Percentiles rank a stretch among this genome's conserved stretches.
Conservation (phyloP, 1,284 basidiomycete species). For the Grifola frondosa region DNA sequence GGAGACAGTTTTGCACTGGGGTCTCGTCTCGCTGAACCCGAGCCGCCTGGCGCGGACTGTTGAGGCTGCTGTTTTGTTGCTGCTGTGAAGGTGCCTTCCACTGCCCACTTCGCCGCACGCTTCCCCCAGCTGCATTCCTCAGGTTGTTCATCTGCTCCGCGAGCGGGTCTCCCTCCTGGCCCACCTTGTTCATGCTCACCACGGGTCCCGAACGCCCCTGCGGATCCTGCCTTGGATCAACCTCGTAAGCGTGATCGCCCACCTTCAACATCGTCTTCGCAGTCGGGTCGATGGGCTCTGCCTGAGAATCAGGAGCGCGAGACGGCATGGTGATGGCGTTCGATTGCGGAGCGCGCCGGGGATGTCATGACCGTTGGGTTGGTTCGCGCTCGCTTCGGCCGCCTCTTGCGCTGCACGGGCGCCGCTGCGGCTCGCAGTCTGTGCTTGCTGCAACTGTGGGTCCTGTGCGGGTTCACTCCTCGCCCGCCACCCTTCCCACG, state of each 20-base stretch:
- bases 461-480: conserved; percentile 11
- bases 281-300: conserved; percentile 55
- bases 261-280: conserved; percentile 65
- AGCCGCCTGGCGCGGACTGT: conserved; percentile 21
- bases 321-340: conserved; percentile 13
- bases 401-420: conserved; percentile 23
- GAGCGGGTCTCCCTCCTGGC: conserved; percentile 60
- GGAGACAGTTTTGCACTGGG: conserved; percentile 20
- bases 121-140: conserved; percentile 32
- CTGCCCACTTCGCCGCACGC: conserved; percentile 50
- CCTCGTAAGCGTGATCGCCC: conserved; percentile 63
- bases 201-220: conserved; percentile 26
- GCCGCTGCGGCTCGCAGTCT: conserved; percentile 34
- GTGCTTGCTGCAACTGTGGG: conserved; percentile 28
- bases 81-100: conserved; percentile 44
- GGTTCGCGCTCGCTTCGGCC: conserved; percentile 30
- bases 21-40: conserved; percentile 17
- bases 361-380: conserved; percentile 4
- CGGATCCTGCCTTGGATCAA: conserved; percentile 63
- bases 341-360: conserved; percentile 11
- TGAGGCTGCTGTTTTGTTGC: conserved; percentile 29
- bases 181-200: conserved; percentile 24
- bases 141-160: conserved; percentile 52
- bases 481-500: conserved; percentile 49
- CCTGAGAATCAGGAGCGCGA: conserved; percentile 46